These are phyloP conservation scores for Parachlorella kessleri DNA, from an alignment of 139 green algal species.

Conservation along the genomic window DNA sequence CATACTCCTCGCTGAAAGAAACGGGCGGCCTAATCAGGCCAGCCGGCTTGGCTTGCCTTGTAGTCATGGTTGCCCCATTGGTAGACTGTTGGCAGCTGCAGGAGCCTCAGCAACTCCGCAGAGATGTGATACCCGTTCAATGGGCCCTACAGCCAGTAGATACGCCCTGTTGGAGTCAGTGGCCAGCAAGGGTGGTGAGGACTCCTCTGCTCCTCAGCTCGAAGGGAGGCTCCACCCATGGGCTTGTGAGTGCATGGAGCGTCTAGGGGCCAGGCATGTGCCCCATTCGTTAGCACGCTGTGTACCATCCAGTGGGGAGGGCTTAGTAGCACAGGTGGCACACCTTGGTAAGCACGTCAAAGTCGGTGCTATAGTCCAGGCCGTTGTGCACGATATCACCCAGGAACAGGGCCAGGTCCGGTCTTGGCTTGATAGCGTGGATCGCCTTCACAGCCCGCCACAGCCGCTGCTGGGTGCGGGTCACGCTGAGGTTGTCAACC, in stretches of 20 bases:
- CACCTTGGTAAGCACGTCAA: neutral
- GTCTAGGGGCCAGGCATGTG: too few relatives aligned
- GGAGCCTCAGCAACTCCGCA: neutral
- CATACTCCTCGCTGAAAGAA: too few relatives aligned
- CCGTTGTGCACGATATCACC: neutral
- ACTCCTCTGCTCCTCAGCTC: too few relatives aligned
- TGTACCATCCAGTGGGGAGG: too few relatives aligned
- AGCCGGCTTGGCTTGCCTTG: too few relatives aligned
- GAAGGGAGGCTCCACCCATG: too few relatives aligned
- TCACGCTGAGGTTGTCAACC: conserved; percentile 20
- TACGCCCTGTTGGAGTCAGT: too few relatives aligned
- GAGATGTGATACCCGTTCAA: neutral
- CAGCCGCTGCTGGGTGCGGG: conserved; percentile 26
- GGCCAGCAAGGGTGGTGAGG: too few relatives aligned
- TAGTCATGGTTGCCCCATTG: conserved; percentile 24
- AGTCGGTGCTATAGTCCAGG: neutral
- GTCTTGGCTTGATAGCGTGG: conserved; percentile 1
- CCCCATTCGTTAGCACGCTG: too few relatives aligned
- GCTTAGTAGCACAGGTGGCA: too few relatives aligned
- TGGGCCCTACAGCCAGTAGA: neutral
- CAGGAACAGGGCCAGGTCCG: neutral
- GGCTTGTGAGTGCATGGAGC: too few relatives aligned
- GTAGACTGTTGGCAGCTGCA: neutral
- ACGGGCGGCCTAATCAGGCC: too few relatives aligned
- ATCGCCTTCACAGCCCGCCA: conserved; percentile 5